Conservation (phyloP, 2,329 filamentous ascomycete species). For the Colletotrichum sansevieriae region DNA sequence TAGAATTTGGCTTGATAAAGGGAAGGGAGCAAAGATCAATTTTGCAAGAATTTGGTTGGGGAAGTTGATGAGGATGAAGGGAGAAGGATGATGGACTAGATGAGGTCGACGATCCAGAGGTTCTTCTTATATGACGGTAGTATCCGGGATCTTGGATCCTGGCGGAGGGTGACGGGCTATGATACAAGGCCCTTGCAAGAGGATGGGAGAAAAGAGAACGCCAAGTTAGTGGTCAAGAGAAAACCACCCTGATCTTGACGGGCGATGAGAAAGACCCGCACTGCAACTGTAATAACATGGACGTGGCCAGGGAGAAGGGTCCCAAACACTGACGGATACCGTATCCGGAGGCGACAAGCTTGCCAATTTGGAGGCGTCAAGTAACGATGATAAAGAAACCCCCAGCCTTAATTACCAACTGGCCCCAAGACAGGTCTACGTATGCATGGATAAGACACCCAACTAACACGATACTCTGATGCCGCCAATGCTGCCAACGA, state of each 20-base stretch:
- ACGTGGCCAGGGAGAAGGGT: slow-evolving; percentile 18
- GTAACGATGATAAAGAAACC: not conserved
- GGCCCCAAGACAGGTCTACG: not conserved
- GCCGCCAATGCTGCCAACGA: not conserved
- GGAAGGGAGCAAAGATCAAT: too few species aligned
- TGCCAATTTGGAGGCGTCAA: slow-evolving; percentile 23
- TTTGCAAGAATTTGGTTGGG: not conserved
- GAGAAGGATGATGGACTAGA: not conserved
- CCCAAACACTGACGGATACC: slow-evolving; percentile 3
- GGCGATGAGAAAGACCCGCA: not conserved
- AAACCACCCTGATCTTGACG: not conserved
- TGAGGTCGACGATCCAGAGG: not conserved
- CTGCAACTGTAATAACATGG: slow-evolving; percentile 6
- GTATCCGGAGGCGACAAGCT: slow-evolving; percentile 10
- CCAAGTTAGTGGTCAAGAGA: slow-evolving; percentile 7
- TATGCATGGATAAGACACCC: slow-evolving; percentile 3
- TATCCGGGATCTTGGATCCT: not conserved
- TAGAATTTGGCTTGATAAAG: too few species aligned
- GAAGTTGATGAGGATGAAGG: not conserved
- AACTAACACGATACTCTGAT: not conserved
- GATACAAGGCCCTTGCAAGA: not conserved
- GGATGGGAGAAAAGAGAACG: slow-evolving; percentile 19
- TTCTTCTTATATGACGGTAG: slow-evolving; percentile 4
- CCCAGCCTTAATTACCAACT: not conserved
- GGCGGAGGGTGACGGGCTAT: slow-evolving; percentile 1